Conservation (phyloP, 2,329 filamentous ascomycete species). For the Incumbomyces delicatus region DNA sequence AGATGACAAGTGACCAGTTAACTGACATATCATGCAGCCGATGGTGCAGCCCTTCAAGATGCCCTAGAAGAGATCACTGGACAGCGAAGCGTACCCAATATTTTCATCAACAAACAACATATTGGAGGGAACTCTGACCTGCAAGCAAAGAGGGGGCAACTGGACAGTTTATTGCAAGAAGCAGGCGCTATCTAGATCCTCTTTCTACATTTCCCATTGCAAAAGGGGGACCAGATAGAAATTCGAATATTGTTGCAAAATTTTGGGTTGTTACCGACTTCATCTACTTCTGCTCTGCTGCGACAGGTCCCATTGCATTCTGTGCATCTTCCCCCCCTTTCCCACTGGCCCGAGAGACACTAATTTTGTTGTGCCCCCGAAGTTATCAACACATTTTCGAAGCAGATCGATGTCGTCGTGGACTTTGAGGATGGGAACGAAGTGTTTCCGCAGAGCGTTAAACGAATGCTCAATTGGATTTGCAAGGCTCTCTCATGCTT, state of each 20-base stretch:
- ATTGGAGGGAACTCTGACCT: conserved; percentile 94
- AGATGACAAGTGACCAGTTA: not conserved
- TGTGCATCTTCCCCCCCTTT: not conserved
- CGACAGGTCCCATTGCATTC: not conserved
- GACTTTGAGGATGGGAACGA: too few relatives aligned
- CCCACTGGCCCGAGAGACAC: not conserved
- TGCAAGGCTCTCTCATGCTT: too few relatives aligned
- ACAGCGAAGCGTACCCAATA: conserved; percentile 89
- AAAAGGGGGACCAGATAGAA: not conserved
- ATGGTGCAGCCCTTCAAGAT: conserved; percentile 72
- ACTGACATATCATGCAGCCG: conserved; percentile 45
- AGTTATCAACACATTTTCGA: too few relatives aligned
- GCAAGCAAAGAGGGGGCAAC: conserved; percentile 54
- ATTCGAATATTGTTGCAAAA: not conserved
- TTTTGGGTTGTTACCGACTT: not conserved
- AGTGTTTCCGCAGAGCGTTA: too few relatives aligned
- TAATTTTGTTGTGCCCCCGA: not conserved
- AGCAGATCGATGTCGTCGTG: too few relatives aligned
- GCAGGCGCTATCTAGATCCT: conserved; percentile 50
- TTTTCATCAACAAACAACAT: conserved; percentile 83
- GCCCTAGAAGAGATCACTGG: conserved; percentile 69
- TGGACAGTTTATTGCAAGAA: conserved; percentile 55
- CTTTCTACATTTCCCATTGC: not conserved
- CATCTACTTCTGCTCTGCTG: not conserved
- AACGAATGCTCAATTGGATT: too few relatives aligned